Percentiles rank a stretch among this genome's conserved stretches.
phyloP scores from a whole-genome alignment of 2,329 filamentous ascomycete genomes.

The Nemania sp. region DNA sequence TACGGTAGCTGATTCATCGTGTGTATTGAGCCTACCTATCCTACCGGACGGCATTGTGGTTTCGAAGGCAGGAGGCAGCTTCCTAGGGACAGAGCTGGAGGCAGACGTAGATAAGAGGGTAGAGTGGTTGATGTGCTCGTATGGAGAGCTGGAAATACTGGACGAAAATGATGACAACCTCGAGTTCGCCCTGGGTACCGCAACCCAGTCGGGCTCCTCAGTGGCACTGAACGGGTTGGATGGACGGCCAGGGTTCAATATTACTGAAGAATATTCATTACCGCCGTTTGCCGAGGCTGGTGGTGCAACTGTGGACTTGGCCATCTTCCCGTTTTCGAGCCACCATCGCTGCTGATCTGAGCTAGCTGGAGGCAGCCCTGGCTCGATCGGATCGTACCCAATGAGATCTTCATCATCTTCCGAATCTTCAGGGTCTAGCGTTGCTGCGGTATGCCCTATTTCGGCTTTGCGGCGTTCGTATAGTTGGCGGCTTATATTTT shows the following conservation, averaged over 20 bases:
- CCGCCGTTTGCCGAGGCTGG: slow-evolving; percentile 55
- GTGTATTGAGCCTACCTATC: slow-evolving; percentile 49
- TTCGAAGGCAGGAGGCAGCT: slow-evolving; percentile 57
- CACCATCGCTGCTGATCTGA: slow-evolving; percentile 73
- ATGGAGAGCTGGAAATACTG: slow-evolving; percentile 60
- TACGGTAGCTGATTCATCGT: slow-evolving; percentile 45
- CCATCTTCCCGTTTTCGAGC: slow-evolving; percentile 72
- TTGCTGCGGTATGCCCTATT: slow-evolving; percentile 66
- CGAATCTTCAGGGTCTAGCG: slow-evolving; percentile 59
- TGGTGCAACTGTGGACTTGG: slow-evolving; percentile 71
- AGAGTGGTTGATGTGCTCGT: slow-evolving; percentile 61
- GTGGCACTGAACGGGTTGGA: slow-evolving; percentile 80
- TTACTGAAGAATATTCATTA: slow-evolving; percentile 53
- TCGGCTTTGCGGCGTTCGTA: slow-evolving; percentile 72
- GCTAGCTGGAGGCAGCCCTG: slow-evolving; percentile 71
- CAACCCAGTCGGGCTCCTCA: slow-evolving; percentile 84
- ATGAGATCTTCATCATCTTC: slow-evolving; percentile 82
- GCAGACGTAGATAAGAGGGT: slow-evolving; percentile 51
- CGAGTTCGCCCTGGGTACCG: slow-evolving; percentile 59
- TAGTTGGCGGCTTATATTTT: slow-evolving; percentile 72
- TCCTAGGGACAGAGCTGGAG: slow-evolving; percentile 52
- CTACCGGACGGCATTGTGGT: slow-evolving; percentile 52
- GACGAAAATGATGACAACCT: slow-evolving; percentile 59
- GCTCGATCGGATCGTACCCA: slow-evolving; percentile 81
- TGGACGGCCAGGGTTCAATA: slow-evolving; percentile 73